These are phyloP conservation scores for Kwoniella sp. DNA, from an alignment of 768 basidiomycete genomes.

Conservation along the genomic window DNA sequence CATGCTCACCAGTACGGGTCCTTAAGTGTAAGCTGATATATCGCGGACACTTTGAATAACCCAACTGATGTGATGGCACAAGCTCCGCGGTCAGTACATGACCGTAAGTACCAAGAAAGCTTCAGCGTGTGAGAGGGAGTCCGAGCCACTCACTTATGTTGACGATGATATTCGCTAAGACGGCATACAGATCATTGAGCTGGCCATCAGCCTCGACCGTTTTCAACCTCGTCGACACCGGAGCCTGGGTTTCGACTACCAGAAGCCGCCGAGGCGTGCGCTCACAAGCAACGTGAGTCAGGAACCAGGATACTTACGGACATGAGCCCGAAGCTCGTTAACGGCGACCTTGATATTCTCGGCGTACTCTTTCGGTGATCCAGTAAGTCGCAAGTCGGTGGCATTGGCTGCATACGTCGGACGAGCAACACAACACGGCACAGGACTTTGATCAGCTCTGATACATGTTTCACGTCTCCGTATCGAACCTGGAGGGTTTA, in stretches of 20 bases:
- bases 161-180: constrained; percentile 44
- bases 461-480: too few species aligned
- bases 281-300: too few species aligned
- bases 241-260: too few species aligned
- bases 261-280: too few species aligned
- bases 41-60: constrained; percentile 43
- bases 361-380: constrained; percentile 45
- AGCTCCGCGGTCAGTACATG: too few species aligned
- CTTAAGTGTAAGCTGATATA: constrained; percentile 44
- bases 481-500: background rate
- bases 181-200: background rate
- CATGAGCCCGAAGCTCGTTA: constrained; percentile 34
- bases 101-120: too few species aligned
- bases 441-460: background rate
- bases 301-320: constrained; percentile 34
- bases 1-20: constrained; percentile 42
- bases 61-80: constrained; percentile 34
- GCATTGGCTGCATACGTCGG: constrained; percentile 32
- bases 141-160: constrained; percentile 37
- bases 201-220: too few species aligned
- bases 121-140: too few species aligned
- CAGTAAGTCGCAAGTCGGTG: constrained; percentile 23
- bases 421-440: background rate
- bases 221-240: too few species aligned
- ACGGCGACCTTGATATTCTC: constrained; percentile 40